Evolutionary conservation across 2,329 filamentous ascomycete genomes (phyloP).

Genomic region (Diplodia mutila): DNA sequence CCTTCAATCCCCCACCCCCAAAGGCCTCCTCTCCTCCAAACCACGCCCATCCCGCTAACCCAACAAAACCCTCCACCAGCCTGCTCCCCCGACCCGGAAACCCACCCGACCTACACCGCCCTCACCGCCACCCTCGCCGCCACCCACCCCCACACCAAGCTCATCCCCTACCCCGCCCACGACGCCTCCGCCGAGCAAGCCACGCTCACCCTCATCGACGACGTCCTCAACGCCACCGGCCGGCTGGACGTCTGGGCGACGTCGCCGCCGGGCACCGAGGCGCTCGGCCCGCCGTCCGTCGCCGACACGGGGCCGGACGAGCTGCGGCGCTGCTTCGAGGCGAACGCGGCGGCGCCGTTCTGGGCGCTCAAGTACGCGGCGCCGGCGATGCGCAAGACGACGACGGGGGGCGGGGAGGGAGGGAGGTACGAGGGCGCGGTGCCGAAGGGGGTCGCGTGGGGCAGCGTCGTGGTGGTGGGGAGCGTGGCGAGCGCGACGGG

Average conservation of each 20-base stretch:
- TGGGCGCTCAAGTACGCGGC: constrained; percentile 68
- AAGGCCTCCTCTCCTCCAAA: too few relatives aligned
- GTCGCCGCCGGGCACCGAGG: constrained; percentile 57
- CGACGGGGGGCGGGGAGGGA: not conserved
- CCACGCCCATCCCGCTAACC: not conserved
- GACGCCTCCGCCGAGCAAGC: constrained; percentile 56
- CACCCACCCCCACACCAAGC: constrained; percentile 57
- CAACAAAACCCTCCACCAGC: not conserved
- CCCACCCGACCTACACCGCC: not conserved
- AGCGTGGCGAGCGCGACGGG: constrained; percentile 62
- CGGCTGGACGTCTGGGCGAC: constrained; percentile 64
- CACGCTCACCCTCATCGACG: constrained; percentile 63
- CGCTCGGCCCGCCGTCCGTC: constrained; percentile 60
- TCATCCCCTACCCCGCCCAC: constrained; percentile 64
- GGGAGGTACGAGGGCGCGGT: constrained; percentile 62
- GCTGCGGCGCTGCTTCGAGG: constrained; percentile 62
- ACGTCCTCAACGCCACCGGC: constrained; percentile 64
- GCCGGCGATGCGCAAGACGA: constrained; percentile 46
- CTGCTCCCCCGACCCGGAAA: constrained; percentile 8
- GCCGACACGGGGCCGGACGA: constrained; percentile 60
- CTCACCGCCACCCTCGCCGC: not conserved
- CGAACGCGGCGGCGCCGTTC: constrained; percentile 65
- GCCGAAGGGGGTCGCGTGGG: constrained; percentile 63
- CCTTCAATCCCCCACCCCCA: too few relatives aligned
- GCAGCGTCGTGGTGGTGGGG: constrained; percentile 65